Base-by-base conservation (phyloP, 306 rosid species). In the Elaeagnus macrophylla region DNA sequence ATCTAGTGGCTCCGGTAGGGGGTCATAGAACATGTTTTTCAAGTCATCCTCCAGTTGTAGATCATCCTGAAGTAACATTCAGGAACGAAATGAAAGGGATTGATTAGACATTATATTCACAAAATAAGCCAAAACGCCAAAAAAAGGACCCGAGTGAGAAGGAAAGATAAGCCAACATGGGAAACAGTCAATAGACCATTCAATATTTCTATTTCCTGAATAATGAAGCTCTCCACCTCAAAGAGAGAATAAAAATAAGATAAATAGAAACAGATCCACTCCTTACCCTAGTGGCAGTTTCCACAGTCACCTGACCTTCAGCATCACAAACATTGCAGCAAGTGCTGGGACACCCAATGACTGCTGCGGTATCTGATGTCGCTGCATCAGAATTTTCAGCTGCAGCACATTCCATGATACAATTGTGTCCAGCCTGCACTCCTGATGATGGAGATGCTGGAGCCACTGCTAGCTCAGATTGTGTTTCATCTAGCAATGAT, bases 401-500 rank as follows among this genome's bases (percentile, higher is more conserved):
- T 43, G 12, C 41, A 55, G 47, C 48, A 8, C 25, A 45, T 1
- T 60, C 53, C 62, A 18, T 16, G 11, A 41, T n/a, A 6, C 12
- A 62, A 56, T 14, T 60, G 63, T 57, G 77, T 52, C 67, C 78
- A 55, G 75, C 69, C 66, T 53, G 81, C 36, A 71, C 63, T 60
- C 65, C 72, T 56, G 46, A 62, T 7, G 76, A 76, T 2, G 81
- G 67, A 56, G 88, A 78, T 47, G 62, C 75, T 9, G 75, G 73
- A 73, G 53, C 46, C 43, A 48, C 39, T 62, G 59, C 80, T 4
- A 53, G 57, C 59, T 70, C 79, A 59, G 85, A 81, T 37, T 65
- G 67, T n/a, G 61, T 53, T 37, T 81, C 88, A 53, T 67, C 88
- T 2, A 77, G 78, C 54, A 91, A 81, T 56, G 67, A 77, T 44